Base-by-base conservation (phyloP, 148 eudicot species). In the Rhododendron griersonianum region DNA sequence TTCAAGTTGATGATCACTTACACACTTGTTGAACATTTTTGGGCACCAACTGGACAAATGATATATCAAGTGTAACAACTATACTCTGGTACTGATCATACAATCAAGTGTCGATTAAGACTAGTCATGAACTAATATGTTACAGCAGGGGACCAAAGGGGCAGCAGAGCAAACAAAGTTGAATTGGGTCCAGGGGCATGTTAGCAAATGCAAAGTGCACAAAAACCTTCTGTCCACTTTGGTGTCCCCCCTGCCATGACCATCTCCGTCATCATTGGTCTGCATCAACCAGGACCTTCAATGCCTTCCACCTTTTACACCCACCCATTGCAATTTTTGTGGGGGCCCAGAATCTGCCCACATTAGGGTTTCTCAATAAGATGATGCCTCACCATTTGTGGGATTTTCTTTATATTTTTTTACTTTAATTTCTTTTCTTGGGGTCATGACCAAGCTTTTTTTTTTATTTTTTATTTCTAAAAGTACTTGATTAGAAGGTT, bases 231-330 rank as follows among this genome's bases (percentile, higher is more conserved):
- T 21, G 18, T 7, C 28, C 18, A 16, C 28, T 14, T 50, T 81
- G 41, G 53, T 65, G 65, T 77, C 86, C 28, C 37, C 44, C 37
- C 44, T 35, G 47, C 86, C 69, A 51, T 57, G 18, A 11, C 78
- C 57, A 65, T 67, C 48, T 73, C 47, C 28, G 63, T 48, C 80
- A 84, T 73, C 79, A 69, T 47, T 84, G 28, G 86, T 74, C 80
- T 51, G 39, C 86, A 37, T 51, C 39, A 71, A 39, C 76, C 81
- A 74, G 13, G 37, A 51, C 67, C 85, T 75, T 83, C 47, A 71
- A n/a, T 61, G 7, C 69, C 71, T 81, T 81, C 73, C 35, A 45
- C 51, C 48, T 11, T 13, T 4, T 41, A 41, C 45, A 71, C 39
- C 76, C 76, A 33, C 39, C 76, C 76, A 33, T 71, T 71, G 7